Conservation (phyloP, 179 eudicot genomes). For the Kewa caespitosa region DNA sequence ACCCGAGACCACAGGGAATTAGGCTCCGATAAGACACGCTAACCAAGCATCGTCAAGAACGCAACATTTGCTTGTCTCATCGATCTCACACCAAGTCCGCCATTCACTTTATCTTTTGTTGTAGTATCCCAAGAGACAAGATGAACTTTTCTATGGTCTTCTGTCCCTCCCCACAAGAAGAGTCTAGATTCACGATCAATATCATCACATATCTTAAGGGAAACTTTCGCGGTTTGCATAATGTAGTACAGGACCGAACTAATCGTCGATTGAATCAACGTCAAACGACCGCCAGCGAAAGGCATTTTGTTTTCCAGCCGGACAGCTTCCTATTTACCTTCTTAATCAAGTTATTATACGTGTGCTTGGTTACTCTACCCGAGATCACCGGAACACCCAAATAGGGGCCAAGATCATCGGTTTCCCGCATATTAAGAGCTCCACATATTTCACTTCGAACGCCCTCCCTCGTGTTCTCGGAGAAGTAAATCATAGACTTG, state of each 20-base stretch:
- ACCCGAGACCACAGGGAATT: background rate
- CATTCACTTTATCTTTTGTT: background rate
- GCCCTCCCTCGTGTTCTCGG: background rate
- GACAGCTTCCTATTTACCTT: background rate
- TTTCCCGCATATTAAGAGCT: background rate
- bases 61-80: background rate
- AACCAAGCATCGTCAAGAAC: background rate
- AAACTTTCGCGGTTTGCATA: slow-evolving; percentile 3
- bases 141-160: background rate
- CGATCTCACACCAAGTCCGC: background rate
- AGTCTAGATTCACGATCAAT: background rate
- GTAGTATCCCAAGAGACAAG: background rate
- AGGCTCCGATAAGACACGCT: background rate
- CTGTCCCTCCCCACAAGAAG: background rate
- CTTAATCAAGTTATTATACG: too few species aligned
- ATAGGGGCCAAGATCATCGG: background rate
- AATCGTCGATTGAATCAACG: background rate
- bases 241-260: background rate
- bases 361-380: too few species aligned
- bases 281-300: background rate
- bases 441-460: background rate
- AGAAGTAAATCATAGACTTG: background rate
- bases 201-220: background rate
- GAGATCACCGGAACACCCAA: background rate
- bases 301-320: background rate